Evolutionary conservation across 2,329 filamentous ascomycete genomes (phyloP).

Genomic region (Colletotrichum sidae): DNA sequence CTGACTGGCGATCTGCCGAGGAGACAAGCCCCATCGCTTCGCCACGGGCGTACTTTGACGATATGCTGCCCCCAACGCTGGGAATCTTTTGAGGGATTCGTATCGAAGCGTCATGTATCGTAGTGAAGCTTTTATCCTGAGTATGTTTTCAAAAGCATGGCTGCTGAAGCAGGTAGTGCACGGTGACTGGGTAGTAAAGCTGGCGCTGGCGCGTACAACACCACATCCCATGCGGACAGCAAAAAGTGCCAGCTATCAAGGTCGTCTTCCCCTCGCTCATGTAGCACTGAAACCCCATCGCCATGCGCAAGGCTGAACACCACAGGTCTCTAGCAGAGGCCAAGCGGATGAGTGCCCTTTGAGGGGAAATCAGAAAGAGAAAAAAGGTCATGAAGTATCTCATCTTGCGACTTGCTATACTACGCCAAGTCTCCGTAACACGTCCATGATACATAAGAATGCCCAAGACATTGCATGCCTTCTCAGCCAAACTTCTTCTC

Average conservation of each 20-base stretch:
- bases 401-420: too few relatives aligned
- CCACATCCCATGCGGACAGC: too few relatives aligned
- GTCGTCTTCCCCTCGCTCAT: too few relatives aligned
- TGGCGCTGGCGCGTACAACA: too few relatives aligned
- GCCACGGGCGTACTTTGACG: neutral
- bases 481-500: conserved; percentile 77
- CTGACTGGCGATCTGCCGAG: conserved; percentile 17
- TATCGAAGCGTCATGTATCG: conserved; percentile 18
- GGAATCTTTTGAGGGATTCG: conserved; percentile 8
- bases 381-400: neutral
- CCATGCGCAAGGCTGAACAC: too few relatives aligned
- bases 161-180: too few relatives aligned
- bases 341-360: neutral
- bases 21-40: neutral
- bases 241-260: too few relatives aligned
- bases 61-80: conserved; percentile 16
- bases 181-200: too few relatives aligned
- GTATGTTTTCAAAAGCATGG: too few relatives aligned
- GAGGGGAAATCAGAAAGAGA: neutral
- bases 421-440: neutral
- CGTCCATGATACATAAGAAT: neutral
- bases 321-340: neutral
- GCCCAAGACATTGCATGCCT: neutral
- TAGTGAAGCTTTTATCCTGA: too few relatives aligned
- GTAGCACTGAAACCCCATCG: too few relatives aligned